Evolutionary conservation across 2,329 filamentous ascomycete genomes (phyloP), one percentile per base, ranked within the genome.

Genomic region (Sordariomycetes sp.): DNA sequence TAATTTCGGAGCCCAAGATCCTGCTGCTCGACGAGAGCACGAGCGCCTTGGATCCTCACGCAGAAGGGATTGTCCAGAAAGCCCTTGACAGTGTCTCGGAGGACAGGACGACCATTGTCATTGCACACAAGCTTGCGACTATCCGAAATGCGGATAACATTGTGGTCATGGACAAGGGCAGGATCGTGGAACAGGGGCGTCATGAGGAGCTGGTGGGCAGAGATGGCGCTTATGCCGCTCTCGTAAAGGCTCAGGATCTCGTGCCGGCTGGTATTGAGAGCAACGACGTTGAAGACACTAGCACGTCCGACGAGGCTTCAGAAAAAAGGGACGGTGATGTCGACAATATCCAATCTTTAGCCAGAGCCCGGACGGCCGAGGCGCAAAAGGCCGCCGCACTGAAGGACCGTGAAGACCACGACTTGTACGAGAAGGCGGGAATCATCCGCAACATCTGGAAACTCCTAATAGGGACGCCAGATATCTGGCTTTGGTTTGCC

Each of bases 11-110:
- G 57, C 83, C 84, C 0, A 73, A 73, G 2, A 80, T 88, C 51
- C 70, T 88, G 0, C 78, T 88, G 32, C 71, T 88, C 1, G 85
- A 89, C 61, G 85, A 88, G 65, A 84, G 85, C 1, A 88, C 85
- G 0, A 83, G 78, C 53, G 81, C 84, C 1, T 65, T 76, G 12
- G 72, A 76, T 45, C 70, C 72, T 1, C 70, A 70, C 12, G 70
- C 75, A 2, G 74, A 77, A 56, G 70, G 72, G 25, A 72, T 78
- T 22, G 81, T 84, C 0, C 80, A 84, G 60, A 67, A 72, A 55
- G 79, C 80, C 0, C 71, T 84, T 20, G 76, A 79, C 60, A 75
- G 76, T 6, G 69, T 69, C 5, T 79, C 80, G 1, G 71, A 74
- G 53, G 76, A 76, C 25, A 73, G 83, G 20, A 87, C 85, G 1